Percentiles rank a stretch among this genome's conserved stretches.
Conservation (phyloP, 257 asterid genomes). For the Plantago ovata region DNA sequence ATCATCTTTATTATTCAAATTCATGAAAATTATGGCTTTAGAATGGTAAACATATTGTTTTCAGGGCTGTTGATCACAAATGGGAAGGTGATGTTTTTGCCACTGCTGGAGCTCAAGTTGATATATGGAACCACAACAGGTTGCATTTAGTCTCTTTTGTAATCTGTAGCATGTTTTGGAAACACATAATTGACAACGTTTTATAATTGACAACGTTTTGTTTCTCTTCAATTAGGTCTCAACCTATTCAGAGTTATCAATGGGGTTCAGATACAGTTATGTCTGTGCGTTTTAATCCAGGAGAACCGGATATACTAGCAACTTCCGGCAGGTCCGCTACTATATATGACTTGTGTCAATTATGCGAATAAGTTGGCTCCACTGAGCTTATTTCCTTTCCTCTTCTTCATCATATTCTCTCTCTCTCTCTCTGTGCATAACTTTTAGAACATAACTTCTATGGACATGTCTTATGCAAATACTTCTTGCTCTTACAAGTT, state of each 20-base stretch:
- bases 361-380: conserved; percentile 11
- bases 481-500: conserved; percentile 14
- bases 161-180: not conserved
- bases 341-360: conserved; percentile 9
- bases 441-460: conserved; percentile 11
- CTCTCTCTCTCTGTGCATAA: no score
- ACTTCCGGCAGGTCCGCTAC: conserved; percentile 73
- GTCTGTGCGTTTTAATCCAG: conserved; percentile 91
- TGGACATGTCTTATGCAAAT: conserved; percentile 8
- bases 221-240: conserved; percentile 60
- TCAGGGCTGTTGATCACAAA: conserved; percentile 96
- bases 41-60: not conserved
- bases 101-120: conserved; percentile 95
- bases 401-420: no score
- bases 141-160: conserved; percentile 17
- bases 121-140: conserved; percentile 98
- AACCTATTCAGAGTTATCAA: conserved; percentile 76
- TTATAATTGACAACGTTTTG: conserved; percentile 5
- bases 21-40: no score
- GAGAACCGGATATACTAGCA: conserved; percentile 84
- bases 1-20: no score
- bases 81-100: conserved; percentile 88
- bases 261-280: conserved; percentile 75
- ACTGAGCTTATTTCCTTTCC: conserved; percentile 9
- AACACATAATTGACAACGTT: not conserved